Base-by-base conservation (phyloP, 2,329 filamentous ascomycete species). In the Alternaria novae-zelandiae region DNA sequence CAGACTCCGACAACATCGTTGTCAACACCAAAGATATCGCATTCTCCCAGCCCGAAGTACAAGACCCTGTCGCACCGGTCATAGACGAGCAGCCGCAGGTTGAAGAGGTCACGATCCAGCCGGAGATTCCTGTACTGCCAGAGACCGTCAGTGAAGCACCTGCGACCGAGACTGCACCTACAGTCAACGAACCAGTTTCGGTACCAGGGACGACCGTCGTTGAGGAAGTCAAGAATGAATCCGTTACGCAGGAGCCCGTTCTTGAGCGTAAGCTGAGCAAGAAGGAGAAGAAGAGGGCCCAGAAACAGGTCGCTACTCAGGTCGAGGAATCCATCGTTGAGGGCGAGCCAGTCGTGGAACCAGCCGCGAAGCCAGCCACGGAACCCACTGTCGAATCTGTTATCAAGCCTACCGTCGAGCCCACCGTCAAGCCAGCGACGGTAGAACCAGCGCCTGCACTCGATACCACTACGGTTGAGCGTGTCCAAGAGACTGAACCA, bases 241-340 rank as follows among this genome's bases (percentile, higher is more conserved):
- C 57, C 5, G 62, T 61, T 10, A 3, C 47, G n/a, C 69, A 72
- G 36, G 68, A 59, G 57, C 70, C 72, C 10, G 30, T 47, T 9
- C 61, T 74, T n/a, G 63, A 46, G 46, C 74, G 70, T 44, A 77
- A 76, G 61, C 65, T 76, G n/a, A 77, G 74, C 65, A 78, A 79
- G 64, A 77, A 78, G 43, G 75, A 78, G 43, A 76, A 73, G 65
- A 78, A 74, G 63, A 77, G 72, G 54, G 66, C 70, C 9, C 70
- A 70, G 58, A 76, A 74, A 54, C 73, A 73, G 44, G 59, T 68
- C 21, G 49, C 54, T 17, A 46, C 55, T 17, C 32, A 53, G 44
- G 60, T 68, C 25, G 64, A 66, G 11, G 64, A 69, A 26, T 32
- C 62, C 20, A 44, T 59, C 2, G 4, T 28, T 25, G 66, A 71